Base-by-base conservation (phyloP, 73 alveolate genomes). In the Paramecium caudatum region DNA sequence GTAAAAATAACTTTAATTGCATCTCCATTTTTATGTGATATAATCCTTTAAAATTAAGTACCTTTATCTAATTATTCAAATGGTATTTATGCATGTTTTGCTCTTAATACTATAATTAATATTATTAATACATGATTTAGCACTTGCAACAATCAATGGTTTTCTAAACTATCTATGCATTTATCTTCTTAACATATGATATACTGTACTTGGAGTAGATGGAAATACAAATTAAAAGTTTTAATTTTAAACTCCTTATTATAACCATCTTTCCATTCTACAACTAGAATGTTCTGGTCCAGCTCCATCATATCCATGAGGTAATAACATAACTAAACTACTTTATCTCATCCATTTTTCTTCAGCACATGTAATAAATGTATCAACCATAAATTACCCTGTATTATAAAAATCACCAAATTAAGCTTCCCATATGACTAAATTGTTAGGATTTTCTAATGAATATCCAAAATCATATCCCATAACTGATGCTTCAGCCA, bases 241-340 rank as follows among this genome's bases (percentile, higher is more conserved):
- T 19, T 90, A 78, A 55, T 91, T 91, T 63, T 95, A 74, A 62
- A 85, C 95, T 43, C 82, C 93, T 48, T 62, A 41, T 63, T 86
- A 50, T 36, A 86, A 63, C 78, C 61, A 96, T 69, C 99, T 94
- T 94, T 97, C 99, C 48, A 96, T 68, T 87, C 99, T 96, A 39
- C 96, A 93, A 19, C 98, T 94, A 9, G 99, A 95, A 82, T 97
- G 99, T 94, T 97, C 99, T 17, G 99, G 98, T 4, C 99, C 99
- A 81, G 97, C 95, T 41, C 99, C 99, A 70, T 96, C 99, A 94
- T 91, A 96, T 37, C 99, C 99, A 46, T 97, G 99, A 4, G 99
- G 99, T 32, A 97, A 94, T 39, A 96, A 92, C 86, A 97, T 84
- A 5, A 91, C 96, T 23, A 97, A 92, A 17, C 98, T 97, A 5